Evolutionary conservation across 768 basidiomycete species (phyloP), one percentile per base, ranked within the genome.

Genomic region (Russula sp.): DNA sequence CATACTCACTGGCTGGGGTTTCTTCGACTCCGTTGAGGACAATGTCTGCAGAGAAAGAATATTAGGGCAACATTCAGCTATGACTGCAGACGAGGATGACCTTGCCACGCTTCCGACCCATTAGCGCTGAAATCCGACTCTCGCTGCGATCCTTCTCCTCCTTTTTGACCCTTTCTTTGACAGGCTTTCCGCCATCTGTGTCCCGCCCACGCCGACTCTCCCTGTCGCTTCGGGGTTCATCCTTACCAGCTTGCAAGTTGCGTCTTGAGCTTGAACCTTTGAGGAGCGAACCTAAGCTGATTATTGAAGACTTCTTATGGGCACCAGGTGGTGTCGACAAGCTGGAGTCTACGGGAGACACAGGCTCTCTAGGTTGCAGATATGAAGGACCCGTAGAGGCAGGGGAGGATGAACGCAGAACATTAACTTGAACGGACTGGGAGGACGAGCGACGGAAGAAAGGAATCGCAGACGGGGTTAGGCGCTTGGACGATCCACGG

Each of bases 391-490:
- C 66, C 52, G 77, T 74, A n/a, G 75, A 70, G 54, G 76, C 74
- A 7, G 82, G 80, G 5, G 82, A 77, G 9, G 78, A 73, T 3
- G 78, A 77, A 10, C 77, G 74, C 16, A 79, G 69, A 1, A 74
- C 72, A 40, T 70, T 65, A 37, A 70, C 73, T 65, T 91, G 87
- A 82, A 91, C 87, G 14, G 89, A 91, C 70, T 93, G 89, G 7
- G 94, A 94, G 32, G 91, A 90, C 8, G 92, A 93, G 40, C 94
- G 87, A 49, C 91, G 84, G 78, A 96, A 95, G 76, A 96, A 96
- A 2, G 94, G 94, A 63, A 96, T 96, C 14, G 91, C 90, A 32
- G 91, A 94, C 1, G 93, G 93, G 1, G 94, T 94, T 51, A 94
- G 82, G 62, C 94, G 86, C 73, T 87, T 93, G 27, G 85, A 85